Percentiles rank a stretch among this genome's conserved stretches.
Evolutionary conservation across 371 early-diverging fungal genomes (phyloP).

Genomic region (Mucor sp.): DNA sequence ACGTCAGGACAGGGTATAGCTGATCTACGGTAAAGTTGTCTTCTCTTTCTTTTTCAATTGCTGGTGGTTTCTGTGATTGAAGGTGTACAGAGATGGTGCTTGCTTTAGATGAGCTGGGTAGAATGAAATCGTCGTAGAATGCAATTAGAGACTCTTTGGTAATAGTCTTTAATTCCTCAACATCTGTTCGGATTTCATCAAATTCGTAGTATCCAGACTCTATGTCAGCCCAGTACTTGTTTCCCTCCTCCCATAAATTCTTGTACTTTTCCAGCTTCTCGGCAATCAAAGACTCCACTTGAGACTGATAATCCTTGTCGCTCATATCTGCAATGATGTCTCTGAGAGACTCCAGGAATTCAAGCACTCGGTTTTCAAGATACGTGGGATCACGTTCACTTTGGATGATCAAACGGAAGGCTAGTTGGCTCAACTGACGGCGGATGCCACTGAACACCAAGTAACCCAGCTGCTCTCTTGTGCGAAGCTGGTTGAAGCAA

Average conservation of each 20-base stretch:
- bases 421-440: slow-evolving; percentile 57
- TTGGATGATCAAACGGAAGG: slow-evolving; percentile 80
- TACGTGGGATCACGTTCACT: slow-evolving; percentile 84
- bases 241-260: slow-evolving; percentile 78
- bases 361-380: slow-evolving; percentile 76
- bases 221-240: slow-evolving; percentile 79
- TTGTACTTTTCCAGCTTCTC: slow-evolving; percentile 80
- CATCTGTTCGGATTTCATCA: slow-evolving; percentile 63
- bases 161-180: slow-evolving; percentile 54
- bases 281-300: slow-evolving; percentile 70
- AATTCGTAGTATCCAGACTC: slow-evolving; percentile 82
- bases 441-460: slow-evolving; percentile 76
- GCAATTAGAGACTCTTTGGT: slow-evolving; percentile 49
- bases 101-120: slow-evolving; percentile 54
- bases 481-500: slow-evolving; percentile 89
- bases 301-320: slow-evolving; percentile 72
- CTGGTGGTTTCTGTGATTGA: slow-evolving; percentile 52
- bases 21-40: slow-evolving; percentile 23
- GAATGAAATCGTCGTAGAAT: slow-evolving; percentile 61
- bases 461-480: slow-evolving; percentile 88
- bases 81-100: slow-evolving; percentile 73
- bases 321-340: slow-evolving; percentile 64
- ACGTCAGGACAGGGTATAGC: slow-evolving; percentile 13
- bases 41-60: neutral
- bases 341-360: slow-evolving; percentile 66